Evolutionary conservation across 1,139 yeast genomes (phyloP).

Genomic region (Magnusiomyces clavatus): DNA sequence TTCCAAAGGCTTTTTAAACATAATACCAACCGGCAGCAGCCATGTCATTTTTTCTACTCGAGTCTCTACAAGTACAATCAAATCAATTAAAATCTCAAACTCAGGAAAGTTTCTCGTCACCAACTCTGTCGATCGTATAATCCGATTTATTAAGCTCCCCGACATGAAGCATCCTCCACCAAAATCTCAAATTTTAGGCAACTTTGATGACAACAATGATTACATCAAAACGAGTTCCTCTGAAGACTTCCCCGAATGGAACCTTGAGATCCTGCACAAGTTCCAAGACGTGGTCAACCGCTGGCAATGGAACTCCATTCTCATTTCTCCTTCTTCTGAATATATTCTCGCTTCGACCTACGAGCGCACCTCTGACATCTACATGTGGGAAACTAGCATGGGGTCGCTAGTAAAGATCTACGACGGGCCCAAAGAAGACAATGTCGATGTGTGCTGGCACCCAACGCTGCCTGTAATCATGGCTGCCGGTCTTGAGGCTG

Average conservation of each 20-base stretch:
- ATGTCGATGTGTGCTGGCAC: slow-evolving; percentile 78
- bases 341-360: slow-evolving; percentile 82
- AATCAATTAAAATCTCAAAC: slow-evolving; percentile 56
- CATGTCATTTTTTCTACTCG: slow-evolving; percentile 43
- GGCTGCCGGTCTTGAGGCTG: slow-evolving; percentile 86
- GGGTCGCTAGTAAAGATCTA: slow-evolving; percentile 83
- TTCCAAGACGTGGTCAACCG: slow-evolving; percentile 88
- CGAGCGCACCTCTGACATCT: slow-evolving; percentile 81
- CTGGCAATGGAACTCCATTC: slow-evolving; percentile 80
- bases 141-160: slow-evolving; percentile 59
- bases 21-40: slow-evolving; percentile 28
- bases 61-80: slow-evolving; percentile 63
- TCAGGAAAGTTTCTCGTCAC: slow-evolving; percentile 65
- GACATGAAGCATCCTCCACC: slow-evolving; percentile 27
- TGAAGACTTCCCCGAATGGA: slow-evolving; percentile 33
- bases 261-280: slow-evolving; percentile 64
- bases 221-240: slow-evolving; percentile 11
- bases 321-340: slow-evolving; percentile 71
- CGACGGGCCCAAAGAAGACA: slow-evolving; percentile 84
- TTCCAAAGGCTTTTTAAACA: slow-evolving; percentile 67
- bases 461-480: slow-evolving; percentile 65
- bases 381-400: slow-evolving; percentile 86
- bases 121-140: slow-evolving; percentile 76
- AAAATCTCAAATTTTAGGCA: neutral
- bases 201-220: neutral